Conservation (phyloP, 169 alveolate species). For the Babesia ovis region DNA sequence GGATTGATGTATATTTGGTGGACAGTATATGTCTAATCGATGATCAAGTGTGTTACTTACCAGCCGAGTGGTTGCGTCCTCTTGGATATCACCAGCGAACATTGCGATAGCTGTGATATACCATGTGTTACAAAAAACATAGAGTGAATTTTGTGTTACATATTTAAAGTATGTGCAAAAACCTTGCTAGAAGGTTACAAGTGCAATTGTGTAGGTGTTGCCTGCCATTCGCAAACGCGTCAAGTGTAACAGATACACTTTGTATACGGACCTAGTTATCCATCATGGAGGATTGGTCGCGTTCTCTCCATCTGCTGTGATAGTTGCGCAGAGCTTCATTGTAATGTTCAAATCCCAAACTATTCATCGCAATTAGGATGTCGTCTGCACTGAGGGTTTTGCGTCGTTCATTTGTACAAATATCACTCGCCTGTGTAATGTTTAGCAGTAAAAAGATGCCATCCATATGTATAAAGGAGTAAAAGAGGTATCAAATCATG, state of each 20-base stretch:
- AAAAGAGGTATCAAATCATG: too few species aligned
- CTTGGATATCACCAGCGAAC: constrained; percentile 17
- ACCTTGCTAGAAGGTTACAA: background rate
- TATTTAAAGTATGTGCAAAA: background rate
- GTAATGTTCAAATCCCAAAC: constrained; percentile 84
- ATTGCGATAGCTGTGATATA: background rate
- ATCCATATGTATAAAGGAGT: too few species aligned
- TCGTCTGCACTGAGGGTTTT: constrained; percentile 94
- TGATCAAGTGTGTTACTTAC: background rate
- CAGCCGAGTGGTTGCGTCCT: constrained; percentile 15
- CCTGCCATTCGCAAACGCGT: background rate
- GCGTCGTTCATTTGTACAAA: constrained; percentile 88
- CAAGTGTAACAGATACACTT: background rate
- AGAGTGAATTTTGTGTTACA: background rate
- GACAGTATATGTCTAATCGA: background rate
- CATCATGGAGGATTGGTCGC: constrained; percentile 16
- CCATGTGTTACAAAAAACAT: background rate
- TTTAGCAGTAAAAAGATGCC: background rate
- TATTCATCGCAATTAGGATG: constrained; percentile 87
- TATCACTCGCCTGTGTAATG: constrained; percentile 87
- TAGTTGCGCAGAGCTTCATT: constrained; percentile 40
- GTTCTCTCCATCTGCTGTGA: constrained; percentile 52
- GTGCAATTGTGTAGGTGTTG: background rate
- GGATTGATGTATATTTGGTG: background rate
- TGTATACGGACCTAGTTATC: background rate